These are phyloP conservation scores for Mycena belliarum DNA, from an alignment of 768 basidiomycete species.

Conservation along the genomic window DNA sequence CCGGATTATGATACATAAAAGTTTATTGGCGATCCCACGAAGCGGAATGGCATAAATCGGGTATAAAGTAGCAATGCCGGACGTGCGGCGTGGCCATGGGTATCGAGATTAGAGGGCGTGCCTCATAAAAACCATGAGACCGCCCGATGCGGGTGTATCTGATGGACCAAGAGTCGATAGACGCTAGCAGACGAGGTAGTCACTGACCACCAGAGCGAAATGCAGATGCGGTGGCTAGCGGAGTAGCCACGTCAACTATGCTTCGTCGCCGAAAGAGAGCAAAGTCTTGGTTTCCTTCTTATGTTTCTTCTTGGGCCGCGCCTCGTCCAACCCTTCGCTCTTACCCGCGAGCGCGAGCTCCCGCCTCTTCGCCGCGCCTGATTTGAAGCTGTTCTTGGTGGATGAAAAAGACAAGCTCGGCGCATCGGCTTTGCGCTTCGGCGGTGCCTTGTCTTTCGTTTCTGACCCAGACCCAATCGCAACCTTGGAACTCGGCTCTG, in stretches of 20 bases:
- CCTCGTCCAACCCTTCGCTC: constrained; percentile 17
- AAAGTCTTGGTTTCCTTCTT: constrained; percentile 52
- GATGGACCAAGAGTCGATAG: not conserved
- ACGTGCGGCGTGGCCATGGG: not conserved
- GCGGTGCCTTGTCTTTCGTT: constrained; percentile 22
- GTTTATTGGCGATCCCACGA: no score
- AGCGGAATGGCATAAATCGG: not conserved
- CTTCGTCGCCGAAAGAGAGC: constrained; percentile 62
- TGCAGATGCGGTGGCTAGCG: not conserved
- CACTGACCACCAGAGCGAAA: not conserved
- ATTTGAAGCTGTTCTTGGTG: constrained; percentile 30
- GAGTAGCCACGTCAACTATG: constrained; percentile 27
- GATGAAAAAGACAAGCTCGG: constrained; percentile 49
- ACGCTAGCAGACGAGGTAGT: not conserved
- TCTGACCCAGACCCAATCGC: constrained; percentile 24
- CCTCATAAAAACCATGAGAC: not conserved
- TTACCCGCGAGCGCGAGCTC: constrained; percentile 35
- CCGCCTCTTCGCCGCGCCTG: constrained; percentile 42
- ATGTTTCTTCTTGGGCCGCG: constrained; percentile 51
- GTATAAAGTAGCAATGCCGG: not conserved
- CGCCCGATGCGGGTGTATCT: not conserved
- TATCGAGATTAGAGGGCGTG: not conserved
- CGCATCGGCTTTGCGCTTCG: constrained; percentile 23
- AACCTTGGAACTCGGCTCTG: constrained; percentile 21
- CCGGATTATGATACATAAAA: no score